These are phyloP conservation scores for Exophiala bonariae DNA, from an alignment of 2,329 filamentous ascomycete species.

Conservation along the genomic window DNA sequence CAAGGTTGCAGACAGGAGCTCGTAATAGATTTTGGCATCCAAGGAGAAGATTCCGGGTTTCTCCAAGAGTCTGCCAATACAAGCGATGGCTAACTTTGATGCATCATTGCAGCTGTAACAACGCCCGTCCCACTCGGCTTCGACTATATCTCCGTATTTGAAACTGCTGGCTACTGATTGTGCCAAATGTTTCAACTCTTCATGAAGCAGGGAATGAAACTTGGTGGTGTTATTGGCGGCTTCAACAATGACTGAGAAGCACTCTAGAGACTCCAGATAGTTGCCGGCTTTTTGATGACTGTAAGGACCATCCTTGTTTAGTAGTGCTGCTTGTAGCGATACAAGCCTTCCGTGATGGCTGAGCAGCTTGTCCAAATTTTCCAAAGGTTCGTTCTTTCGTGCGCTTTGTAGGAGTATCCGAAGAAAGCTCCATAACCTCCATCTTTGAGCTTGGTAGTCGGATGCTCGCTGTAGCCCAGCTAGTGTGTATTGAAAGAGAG, in stretches of 20 bases:
- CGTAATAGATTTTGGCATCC: conserved; percentile 4
- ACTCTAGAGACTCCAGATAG: conserved; percentile 18
- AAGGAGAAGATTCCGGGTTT: conserved; percentile 7
- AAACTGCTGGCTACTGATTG: conserved; percentile 1
- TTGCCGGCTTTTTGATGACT: not conserved
- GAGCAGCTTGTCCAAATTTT: conserved; percentile 1
- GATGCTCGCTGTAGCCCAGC: conserved; percentile 16
- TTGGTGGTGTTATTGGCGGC: not conserved
- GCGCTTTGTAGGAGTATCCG: conserved; percentile 5
- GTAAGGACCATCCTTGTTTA: not conserved
- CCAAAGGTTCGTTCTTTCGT: not conserved
- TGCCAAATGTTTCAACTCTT: conserved; percentile 10
- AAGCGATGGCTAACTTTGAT: conserved; percentile 12
- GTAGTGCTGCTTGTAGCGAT: conserved; percentile 6
- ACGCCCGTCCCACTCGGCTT: conserved; percentile 14
- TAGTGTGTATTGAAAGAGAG: no score
- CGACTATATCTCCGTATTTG: not conserved
- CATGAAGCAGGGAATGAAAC: conserved; percentile 5
- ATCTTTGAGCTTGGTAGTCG: conserved; percentile 26
- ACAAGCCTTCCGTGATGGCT: conserved; percentile 6
- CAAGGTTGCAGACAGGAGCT: conserved; percentile 3
- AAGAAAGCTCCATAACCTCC: conserved; percentile 24
- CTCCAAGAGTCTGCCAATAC: conserved; percentile 16
- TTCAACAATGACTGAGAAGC: conserved; percentile 14
- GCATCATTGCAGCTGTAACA: conserved; percentile 2